phyloP scores from a whole-genome alignment of 1,284 basidiomycete genomes.

The Psilocybe mexicana region DNA sequence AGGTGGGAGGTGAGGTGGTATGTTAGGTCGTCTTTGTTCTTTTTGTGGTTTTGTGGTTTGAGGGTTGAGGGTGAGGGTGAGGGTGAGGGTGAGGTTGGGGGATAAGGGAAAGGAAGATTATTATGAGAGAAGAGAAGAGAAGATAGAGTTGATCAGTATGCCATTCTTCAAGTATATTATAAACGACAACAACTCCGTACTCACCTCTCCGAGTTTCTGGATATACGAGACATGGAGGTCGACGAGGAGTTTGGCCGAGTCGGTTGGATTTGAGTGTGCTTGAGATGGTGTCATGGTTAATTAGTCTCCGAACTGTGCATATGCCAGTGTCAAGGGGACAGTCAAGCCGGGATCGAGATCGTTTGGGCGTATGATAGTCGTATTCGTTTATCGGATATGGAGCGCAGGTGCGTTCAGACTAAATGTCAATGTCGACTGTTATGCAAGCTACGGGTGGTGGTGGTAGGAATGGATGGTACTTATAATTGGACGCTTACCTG shows the following conservation, averaged over 20 bases:
- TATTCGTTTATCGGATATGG: too few species aligned
- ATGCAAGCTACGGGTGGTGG: too few species aligned
- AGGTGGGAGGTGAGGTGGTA: conserved; percentile 95
- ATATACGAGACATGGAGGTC: conserved; percentile 75
- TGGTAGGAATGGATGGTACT: too few species aligned
- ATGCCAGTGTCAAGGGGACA: too few species aligned
- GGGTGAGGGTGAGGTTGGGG: background rate
- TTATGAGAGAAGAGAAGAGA: background rate
- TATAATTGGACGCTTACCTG: too few species aligned
- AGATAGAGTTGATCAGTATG: background rate
- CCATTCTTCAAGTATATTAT: background rate
- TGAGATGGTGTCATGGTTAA: too few species aligned
- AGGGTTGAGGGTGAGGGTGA: background rate
- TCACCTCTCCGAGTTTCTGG: conserved; percentile 68
- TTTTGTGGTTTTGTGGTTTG: background rate
- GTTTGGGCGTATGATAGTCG: too few species aligned
- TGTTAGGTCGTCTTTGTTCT: conserved; percentile 85
- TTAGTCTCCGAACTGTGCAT: too few species aligned
- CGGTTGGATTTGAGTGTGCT: background rate
- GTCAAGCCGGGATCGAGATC: too few species aligned
- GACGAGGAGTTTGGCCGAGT: conserved; percentile 27
- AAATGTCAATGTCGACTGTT: too few species aligned
- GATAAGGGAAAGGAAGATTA: background rate
- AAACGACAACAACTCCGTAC: conserved; percentile 3
- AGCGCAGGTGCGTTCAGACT: too few species aligned